These are phyloP conservation scores for Fusarium subglutinans DNA, from an alignment of 2,329 filamentous ascomycete species.

Conservation along the genomic window DNA sequence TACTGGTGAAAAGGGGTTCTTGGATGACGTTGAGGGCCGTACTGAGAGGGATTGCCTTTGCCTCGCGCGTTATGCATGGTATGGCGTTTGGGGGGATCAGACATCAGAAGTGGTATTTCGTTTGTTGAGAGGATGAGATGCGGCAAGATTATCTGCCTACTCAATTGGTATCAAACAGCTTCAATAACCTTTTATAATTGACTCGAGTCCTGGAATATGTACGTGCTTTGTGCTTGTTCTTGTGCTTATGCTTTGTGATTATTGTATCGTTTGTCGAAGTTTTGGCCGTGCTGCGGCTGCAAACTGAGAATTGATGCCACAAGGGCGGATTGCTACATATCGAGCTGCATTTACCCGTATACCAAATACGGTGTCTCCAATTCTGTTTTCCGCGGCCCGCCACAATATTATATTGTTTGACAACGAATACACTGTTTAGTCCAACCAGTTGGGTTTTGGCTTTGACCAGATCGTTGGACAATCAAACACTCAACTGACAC, in stretches of 20 bases:
- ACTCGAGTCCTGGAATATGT: neutral
- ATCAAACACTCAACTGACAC: neutral
- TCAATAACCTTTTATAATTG: neutral
- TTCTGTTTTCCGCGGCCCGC: neutral
- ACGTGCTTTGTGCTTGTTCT: neutral
- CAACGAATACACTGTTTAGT: neutral
- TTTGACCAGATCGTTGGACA: neutral
- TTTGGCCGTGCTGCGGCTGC: neutral
- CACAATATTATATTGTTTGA: neutral
- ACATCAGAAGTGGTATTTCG: slow-evolving; percentile 29
- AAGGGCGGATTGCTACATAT: neutral
- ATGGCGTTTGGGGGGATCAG: slow-evolving; percentile 41
- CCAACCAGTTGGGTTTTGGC: neutral
- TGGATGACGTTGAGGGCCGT: slow-evolving; percentile 30
- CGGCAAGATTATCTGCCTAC: slow-evolving; percentile 1
- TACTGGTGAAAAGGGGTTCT: slow-evolving; percentile 18
- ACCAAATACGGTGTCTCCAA: neutral
- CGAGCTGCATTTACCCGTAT: neutral
- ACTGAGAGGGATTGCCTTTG: slow-evolving; percentile 32
- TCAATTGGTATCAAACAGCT: slow-evolving; percentile 9
- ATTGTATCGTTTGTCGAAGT: neutral
- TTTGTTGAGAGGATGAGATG: slow-evolving; percentile 20
- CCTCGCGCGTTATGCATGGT: slow-evolving; percentile 43
- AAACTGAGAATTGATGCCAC: neutral
- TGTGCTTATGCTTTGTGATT: neutral